These are phyloP conservation scores for Inosperma sp. DNA, from an alignment of 768 basidiomycete genomes.

Conservation along the genomic window DNA sequence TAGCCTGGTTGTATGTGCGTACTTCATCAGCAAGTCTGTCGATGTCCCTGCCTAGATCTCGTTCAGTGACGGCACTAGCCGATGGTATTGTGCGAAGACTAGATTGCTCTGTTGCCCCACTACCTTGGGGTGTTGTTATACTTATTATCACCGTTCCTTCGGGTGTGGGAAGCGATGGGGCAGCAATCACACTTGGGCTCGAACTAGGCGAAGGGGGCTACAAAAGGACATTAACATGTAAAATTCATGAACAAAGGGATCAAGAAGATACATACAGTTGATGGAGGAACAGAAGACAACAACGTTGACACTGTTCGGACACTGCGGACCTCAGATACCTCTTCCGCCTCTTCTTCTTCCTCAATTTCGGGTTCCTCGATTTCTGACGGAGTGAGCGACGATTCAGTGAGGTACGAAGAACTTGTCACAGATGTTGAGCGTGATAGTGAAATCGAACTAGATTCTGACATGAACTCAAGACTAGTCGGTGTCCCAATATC, in stretches of 20 bases:
- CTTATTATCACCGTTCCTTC: conserved; percentile 36
- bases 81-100: conserved; percentile 32
- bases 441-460: too few relatives aligned
- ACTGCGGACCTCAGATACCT: conserved; percentile 33
- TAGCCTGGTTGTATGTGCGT: conserved; percentile 47
- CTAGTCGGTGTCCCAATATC: conserved; percentile 34
- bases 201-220: conserved; percentile 2
- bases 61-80: conserved; percentile 38
- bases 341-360: conserved; percentile 13
- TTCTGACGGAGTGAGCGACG: conserved; percentile 39
- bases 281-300: too few relatives aligned
- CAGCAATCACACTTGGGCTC: conserved; percentile 20
- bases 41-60: conserved; percentile 48
- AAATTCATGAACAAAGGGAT: conserved; percentile 7
- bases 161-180: conserved; percentile 31
- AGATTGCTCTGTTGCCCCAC: conserved; percentile 31
- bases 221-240: conserved; percentile 21
- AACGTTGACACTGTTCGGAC: conserved; percentile 59
- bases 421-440: too few relatives aligned
- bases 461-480: conserved; percentile 28
- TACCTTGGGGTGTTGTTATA: conserved; percentile 39
- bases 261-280: conserved; percentile 33
- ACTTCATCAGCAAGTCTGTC: conserved; percentile 54
- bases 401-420: too few relatives aligned
- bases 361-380: conserved; percentile 33